Evolutionary conservation across 768 basidiomycete genomes (phyloP), one percentile per base, ranked within the genome.

Genomic region (Tulasnella sp.): DNA sequence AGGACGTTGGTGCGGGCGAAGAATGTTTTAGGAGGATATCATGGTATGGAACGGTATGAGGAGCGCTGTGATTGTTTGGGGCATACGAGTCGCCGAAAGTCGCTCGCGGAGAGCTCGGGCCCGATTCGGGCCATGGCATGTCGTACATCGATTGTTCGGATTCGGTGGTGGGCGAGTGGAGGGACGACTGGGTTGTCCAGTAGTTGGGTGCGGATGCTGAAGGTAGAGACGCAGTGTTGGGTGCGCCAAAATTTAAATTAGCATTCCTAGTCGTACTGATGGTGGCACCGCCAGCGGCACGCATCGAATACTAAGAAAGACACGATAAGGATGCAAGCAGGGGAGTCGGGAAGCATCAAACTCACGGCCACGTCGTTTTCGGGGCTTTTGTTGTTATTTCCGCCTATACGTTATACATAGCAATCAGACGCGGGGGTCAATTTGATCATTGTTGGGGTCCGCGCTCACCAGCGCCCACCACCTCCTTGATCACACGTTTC

Each of bases 401-500:
- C 55, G 44, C 55, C 55, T 56, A 26, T 7, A 0, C 26, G 29
- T 13, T 15, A 43, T 17, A 17, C n/a, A n/a, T n/a, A n/a, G n/a
- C n/a, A n/a, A n/a, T n/a, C n/a, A n/a, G n/a, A n/a, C n/a, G n/a
- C n/a, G n/a, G n/a, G n/a, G n/a, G n/a, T n/a, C n/a, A n/a, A n/a
- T n/a, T n/a, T n/a, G 50, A 23, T 24, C 24, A 19, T 8, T 19
- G 27, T 27, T 4, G 23, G 21, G 19, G 17, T 10, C 24, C 44
- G 58, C 47, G 42, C 58, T 59, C 58, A 59, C 58, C 50, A 8
- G 47, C 47, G 30, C 58, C 47, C 21, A 59, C 30, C 10, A 59
- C 48, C 34, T 59, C 58, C 29, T 59, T 59, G 11, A 49, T 47
- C 9, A 34, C 47, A 11, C 47, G 29, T 27, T 51, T 59, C 21